Base-by-base conservation (phyloP, 139 green algal species). In the Marvania coccoides region DNA sequence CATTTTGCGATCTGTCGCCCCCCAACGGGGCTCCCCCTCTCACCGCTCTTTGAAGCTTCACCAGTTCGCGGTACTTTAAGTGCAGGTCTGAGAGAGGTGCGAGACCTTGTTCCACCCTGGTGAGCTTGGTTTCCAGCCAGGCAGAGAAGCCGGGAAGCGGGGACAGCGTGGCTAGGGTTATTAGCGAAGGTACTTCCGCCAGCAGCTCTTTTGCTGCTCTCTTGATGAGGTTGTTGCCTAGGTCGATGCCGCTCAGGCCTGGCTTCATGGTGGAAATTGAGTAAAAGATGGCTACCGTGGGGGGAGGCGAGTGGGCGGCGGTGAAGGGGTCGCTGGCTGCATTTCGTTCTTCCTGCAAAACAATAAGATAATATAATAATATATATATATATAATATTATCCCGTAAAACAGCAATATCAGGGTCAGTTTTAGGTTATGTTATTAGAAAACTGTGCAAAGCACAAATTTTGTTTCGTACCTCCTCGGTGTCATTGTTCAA, bases 141-240 rank as follows among this genome's bases (percentile, higher is more conserved):
- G 33, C 58, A 8, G 23, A 69, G 70, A 70, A 95, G 82, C 58
- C 78, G 29, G 88, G 88, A 23, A 93, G 63, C 15, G 88, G 88
- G 19, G 84, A 93, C 8, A 95, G 68, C 2, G 87, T 95, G 6
- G 71, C 76, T 31, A 95, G 79, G 1, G 59, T 76, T 15, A 61
- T 9, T 6, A 91, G 23, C 45, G 37, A 62, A 30, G 81, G 82
- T 28, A 84, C 55, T 72, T 87, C 79, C 0, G 48, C 47, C 60
- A 79, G 60, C 46, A 89, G 60, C 4, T 30, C 6, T 36, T 77
- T 45, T 3, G 72, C 73, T 75, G 53, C 63, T 29, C 65, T 70
- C 69, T 91, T 90, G 74, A 95, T 94, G 10, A 94, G 77, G 53
- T 83, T 87, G 73, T 91, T 85, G 33, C 88, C 88, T 15, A 95